Evolutionary conservation across 1,284 basidiomycete species (phyloP).

Genomic region (Microbotryum lychnidis-dioicae): DNA sequence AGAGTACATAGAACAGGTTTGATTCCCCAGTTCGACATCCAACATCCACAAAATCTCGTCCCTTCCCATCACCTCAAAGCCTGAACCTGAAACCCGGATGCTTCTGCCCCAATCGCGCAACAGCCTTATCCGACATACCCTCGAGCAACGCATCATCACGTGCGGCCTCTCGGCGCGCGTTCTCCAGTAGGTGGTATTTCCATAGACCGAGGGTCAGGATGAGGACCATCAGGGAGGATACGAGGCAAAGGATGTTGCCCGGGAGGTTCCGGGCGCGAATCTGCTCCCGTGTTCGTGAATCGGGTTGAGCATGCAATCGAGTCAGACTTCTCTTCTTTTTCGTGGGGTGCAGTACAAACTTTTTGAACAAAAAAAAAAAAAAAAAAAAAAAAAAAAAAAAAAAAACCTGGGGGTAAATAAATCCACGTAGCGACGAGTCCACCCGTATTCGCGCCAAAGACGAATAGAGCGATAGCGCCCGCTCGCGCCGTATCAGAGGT

Average conservation of each 20-base stretch:
- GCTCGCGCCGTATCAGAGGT: slow-evolving; percentile 36
- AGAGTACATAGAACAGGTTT: too few relatives aligned
- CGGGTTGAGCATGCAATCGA: too few relatives aligned
- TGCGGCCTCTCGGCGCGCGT: slow-evolving; percentile 19
- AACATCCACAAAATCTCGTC: too few relatives aligned
- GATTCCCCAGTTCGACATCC: too few relatives aligned
- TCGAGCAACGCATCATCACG: slow-evolving; percentile 21
- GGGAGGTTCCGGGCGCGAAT: slow-evolving; percentile 4
- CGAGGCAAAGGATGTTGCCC: slow-evolving; percentile 28
- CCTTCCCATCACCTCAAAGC: background rate
- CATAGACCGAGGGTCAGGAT: slow-evolving; percentile 13
- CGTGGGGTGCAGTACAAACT: too few relatives aligned
- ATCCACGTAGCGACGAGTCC: slow-evolving; percentile 37
- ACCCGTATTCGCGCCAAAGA: slow-evolving; percentile 37
- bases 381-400: too few relatives aligned
- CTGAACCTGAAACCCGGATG: slow-evolving; percentile 25
- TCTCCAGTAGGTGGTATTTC: slow-evolving; percentile 19
- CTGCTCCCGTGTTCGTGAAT: background rate
- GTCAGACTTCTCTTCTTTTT: too few relatives aligned
- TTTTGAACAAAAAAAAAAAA: too few relatives aligned
- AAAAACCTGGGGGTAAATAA: slow-evolving; percentile 24
- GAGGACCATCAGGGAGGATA: slow-evolving; percentile 19
- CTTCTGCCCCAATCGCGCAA: slow-evolving; percentile 11
- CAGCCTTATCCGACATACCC: slow-evolving; percentile 20
- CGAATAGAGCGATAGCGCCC: slow-evolving; percentile 34